These are phyloP conservation scores for Neocucurbitaria cava DNA, from an alignment of 2,329 filamentous ascomycete species.

Conservation along the genomic window DNA sequence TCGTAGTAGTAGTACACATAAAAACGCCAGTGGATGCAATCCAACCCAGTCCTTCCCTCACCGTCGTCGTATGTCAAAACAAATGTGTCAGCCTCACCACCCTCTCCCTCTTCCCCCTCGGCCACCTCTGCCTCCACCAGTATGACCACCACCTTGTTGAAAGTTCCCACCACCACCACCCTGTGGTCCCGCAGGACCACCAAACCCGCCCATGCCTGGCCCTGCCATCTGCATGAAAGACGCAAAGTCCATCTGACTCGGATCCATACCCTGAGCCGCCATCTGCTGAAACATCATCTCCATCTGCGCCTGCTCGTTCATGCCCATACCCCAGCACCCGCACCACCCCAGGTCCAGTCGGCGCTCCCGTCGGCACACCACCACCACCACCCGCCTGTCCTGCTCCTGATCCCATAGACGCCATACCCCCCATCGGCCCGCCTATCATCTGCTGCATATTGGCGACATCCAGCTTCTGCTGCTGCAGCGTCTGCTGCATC, in stretches of 20 bases:
- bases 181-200: conserved; percentile 30
- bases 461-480: conserved; percentile 75
- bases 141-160: conserved; percentile 39
- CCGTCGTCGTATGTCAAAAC: too few species aligned
- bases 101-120: conserved; percentile 34
- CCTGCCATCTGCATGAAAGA: conserved; percentile 47
- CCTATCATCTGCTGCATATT: conserved; percentile 68
- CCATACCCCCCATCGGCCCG: conserved; percentile 36
- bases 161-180: conserved; percentile 37
- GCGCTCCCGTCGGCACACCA: conserved; percentile 36
- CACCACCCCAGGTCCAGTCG: conserved; percentile 35
- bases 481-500: conserved; percentile 76
- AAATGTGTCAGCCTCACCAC: conserved; percentile 17
- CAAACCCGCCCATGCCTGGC: conserved; percentile 37
- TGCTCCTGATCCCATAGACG: conserved; percentile 31
- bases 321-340: conserved; percentile 28
- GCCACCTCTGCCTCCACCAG: conserved; percentile 33
- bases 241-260: conserved; percentile 44
- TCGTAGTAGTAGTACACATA: conserved; percentile 27
- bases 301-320: conserved; percentile 63
- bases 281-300: conserved; percentile 66
- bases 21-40: conserved; percentile 24
- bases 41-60: too few species aligned
- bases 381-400: conserved; percentile 20
- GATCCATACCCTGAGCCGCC: conserved; percentile 56